Percentiles rank a stretch among this genome's conserved stretches.
These are phyloP conservation scores for Haplographium delicatum DNA, from an alignment of 495 filamentous ascomycete species.

Conservation along the genomic window DNA sequence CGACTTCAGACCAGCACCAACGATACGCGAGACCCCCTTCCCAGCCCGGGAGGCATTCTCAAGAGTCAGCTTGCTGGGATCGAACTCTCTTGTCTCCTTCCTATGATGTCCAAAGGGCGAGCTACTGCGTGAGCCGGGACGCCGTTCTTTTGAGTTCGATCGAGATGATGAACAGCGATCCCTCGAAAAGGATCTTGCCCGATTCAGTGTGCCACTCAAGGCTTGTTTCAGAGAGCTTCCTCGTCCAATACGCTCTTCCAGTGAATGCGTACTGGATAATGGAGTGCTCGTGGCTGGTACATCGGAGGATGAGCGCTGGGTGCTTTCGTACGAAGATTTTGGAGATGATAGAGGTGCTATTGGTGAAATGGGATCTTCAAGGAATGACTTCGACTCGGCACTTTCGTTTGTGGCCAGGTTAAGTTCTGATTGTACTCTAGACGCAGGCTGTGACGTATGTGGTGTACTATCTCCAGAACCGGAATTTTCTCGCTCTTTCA, in stretches of 20 bases:
- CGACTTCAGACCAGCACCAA: conserved; percentile 64
- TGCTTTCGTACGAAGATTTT: conserved; percentile 24
- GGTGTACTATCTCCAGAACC: conserved; percentile 8
- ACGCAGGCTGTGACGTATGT: conserved; percentile 2
- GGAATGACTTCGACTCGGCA: neutral
- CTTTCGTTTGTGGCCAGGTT: conserved; percentile 7
- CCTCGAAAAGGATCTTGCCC: conserved; percentile 18
- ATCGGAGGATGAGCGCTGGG: conserved; percentile 11
- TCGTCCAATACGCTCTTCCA: conserved; percentile 1
- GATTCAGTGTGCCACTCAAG: conserved; percentile 16
- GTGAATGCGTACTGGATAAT: neutral
- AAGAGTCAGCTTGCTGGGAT: conserved; percentile 32
- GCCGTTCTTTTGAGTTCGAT: conserved; percentile 5
- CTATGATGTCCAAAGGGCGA: conserved; percentile 15
- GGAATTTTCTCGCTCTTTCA: neutral
- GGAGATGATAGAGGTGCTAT: conserved; percentile 8
- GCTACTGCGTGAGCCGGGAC: conserved; percentile 8
- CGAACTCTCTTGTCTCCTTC: conserved; percentile 7
- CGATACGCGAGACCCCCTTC: conserved; percentile 61
- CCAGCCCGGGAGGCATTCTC: conserved; percentile 55
- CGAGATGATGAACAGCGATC: conserved; percentile 1
- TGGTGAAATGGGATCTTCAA: neutral
- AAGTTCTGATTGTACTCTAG: conserved; percentile 6
- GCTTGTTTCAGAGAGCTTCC: conserved; percentile 20
- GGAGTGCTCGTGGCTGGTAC: conserved; percentile 10